These are phyloP conservation scores for Harringtonia lauricola DNA, from an alignment of 2,329 filamentous ascomycete species.

Conservation along the genomic window DNA sequence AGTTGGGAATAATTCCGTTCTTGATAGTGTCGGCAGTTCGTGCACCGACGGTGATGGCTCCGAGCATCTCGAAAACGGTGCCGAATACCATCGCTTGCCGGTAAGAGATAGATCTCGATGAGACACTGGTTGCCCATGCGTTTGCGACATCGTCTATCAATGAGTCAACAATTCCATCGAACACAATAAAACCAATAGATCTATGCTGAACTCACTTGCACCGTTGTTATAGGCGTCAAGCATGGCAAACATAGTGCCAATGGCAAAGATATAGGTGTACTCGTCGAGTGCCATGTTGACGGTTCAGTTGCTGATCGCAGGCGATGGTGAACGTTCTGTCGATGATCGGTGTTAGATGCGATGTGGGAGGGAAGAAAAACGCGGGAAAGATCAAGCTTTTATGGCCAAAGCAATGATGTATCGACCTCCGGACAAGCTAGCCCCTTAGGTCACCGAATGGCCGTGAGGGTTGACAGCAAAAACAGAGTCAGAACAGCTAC, in stretches of 20 bases:
- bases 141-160: conserved; percentile 74
- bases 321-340: too few species aligned
- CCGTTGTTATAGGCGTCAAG: conserved; percentile 72
- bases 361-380: too few species aligned
- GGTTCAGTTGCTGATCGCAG: too few species aligned
- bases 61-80: conserved; percentile 56
- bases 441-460: too few species aligned
- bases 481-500: too few species aligned
- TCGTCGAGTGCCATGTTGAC: conserved; percentile 48
- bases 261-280: conserved; percentile 63
- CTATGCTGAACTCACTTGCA: conserved; percentile 43
- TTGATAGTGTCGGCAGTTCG: conserved; percentile 69
- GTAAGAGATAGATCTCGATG: conserved; percentile 65
- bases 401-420: too few species aligned
- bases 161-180: background rate
- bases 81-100: conserved; percentile 57
- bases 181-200: background rate
- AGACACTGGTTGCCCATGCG: conserved; percentile 71
- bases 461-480: too few species aligned
- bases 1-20: conserved; percentile 58
- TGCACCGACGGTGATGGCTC: conserved; percentile 55
- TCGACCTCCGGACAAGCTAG: too few species aligned
- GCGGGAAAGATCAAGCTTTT: too few species aligned
- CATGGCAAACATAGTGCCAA: conserved; percentile 66
- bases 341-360: too few species aligned